These are phyloP conservation scores for Penicillium sp. DNA, from an alignment of 2,329 filamentous ascomycete species.

Conservation along the genomic window DNA sequence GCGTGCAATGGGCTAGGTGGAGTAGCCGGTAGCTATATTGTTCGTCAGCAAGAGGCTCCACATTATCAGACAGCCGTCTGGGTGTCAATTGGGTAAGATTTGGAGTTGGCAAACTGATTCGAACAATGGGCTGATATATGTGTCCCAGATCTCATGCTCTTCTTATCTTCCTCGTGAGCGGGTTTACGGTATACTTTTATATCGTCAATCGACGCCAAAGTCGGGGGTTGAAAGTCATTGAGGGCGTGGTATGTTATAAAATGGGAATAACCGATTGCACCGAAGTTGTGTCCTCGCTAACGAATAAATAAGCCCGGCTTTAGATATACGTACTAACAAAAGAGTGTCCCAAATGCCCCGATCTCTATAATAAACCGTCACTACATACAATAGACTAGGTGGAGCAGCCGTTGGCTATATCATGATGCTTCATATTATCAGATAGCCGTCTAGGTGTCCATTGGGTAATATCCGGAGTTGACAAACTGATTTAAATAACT, in stretches of 20 bases:
- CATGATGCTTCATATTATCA: too few species aligned
- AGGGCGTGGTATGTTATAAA: constrained; percentile 39
- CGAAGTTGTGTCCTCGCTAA: neutral
- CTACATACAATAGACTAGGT: too few species aligned
- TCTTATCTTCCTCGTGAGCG: constrained; percentile 51
- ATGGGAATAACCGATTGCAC: neutral
- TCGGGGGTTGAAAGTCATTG: constrained; percentile 48
- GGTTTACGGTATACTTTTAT: constrained; percentile 54
- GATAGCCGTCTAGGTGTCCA: too few species aligned
- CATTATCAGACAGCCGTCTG: constrained; percentile 62
- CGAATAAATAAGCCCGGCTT: constrained; percentile 26
- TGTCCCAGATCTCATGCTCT: constrained; percentile 51
- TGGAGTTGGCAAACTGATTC: neutral
- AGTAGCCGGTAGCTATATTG: constrained; percentile 63
- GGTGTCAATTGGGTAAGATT: constrained; percentile 55
- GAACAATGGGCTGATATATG: neutral
- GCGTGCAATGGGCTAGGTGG: constrained; percentile 61
- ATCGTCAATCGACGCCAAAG: constrained; percentile 48
- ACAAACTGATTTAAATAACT: too few species aligned
- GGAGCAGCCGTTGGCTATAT: too few species aligned
- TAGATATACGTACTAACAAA: constrained; percentile 35
- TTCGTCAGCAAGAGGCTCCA: constrained; percentile 58
- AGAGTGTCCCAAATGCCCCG: too few species aligned
- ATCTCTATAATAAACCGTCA: too few species aligned
- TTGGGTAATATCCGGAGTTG: too few species aligned